Percentiles rank a stretch among this genome's conserved stretches.
Evolutionary conservation across 2,329 filamentous ascomycete species (phyloP).

Genomic region (Trichoderma hamatum): DNA sequence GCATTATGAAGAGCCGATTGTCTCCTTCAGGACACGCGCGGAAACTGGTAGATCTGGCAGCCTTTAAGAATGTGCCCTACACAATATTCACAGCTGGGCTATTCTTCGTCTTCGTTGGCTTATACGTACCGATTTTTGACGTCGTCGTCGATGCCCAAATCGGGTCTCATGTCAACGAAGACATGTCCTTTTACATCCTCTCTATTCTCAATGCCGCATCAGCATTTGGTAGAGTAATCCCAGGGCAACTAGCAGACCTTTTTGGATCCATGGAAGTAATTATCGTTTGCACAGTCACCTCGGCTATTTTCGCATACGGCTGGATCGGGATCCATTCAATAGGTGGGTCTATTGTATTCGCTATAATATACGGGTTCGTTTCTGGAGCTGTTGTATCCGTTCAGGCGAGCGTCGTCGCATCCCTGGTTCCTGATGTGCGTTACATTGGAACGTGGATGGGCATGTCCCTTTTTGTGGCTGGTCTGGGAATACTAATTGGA

Average conservation of each 20-base stretch:
- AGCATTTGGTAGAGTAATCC: background rate
- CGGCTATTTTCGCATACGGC: background rate
- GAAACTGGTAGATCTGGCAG: constrained; percentile 47
- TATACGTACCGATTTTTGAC: constrained; percentile 49
- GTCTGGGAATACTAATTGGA: background rate
- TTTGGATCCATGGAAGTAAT: background rate
- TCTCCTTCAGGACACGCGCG: constrained; percentile 41
- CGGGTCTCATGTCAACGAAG: background rate
- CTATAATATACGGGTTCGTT: background rate
- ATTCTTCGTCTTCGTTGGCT: constrained; percentile 42
- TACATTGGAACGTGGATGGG: background rate
- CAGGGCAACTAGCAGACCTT: background rate
- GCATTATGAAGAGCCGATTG: constrained; percentile 34
- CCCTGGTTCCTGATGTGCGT: background rate
- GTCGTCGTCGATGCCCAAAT: background rate
- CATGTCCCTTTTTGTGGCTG: background rate
- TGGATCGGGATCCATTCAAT: background rate
- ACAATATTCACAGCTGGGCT: constrained; percentile 40
- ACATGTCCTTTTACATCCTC: background rate
- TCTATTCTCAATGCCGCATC: background rate
- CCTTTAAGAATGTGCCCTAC: constrained; percentile 47
- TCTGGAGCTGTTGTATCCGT: background rate
- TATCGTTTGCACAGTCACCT: background rate
- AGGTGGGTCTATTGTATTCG: background rate
- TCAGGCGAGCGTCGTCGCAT: background rate